Conservation (phyloP, 345 rosid genomes). For the Boechera retrofracta region DNA sequence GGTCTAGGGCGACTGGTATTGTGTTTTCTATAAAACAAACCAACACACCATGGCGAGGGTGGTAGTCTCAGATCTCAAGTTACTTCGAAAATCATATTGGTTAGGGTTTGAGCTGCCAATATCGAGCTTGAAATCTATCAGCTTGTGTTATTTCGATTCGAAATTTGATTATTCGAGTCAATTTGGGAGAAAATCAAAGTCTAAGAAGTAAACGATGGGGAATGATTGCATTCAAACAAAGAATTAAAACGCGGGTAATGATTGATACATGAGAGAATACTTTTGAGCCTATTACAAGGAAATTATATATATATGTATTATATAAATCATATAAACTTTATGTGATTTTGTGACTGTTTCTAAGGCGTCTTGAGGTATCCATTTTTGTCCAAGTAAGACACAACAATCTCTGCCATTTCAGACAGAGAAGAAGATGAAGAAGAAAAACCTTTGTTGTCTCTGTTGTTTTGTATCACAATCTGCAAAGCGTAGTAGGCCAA, state of each 20-base stretch:
- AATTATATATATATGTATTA: background rate
- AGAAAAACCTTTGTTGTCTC: conserved; percentile 31
- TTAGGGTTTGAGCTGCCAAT: no score
- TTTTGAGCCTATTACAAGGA: conserved; percentile 25
- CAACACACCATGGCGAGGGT: no score
- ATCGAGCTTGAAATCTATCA: no score
- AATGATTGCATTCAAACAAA: background rate
- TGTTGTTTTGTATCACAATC: conserved; percentile 61
- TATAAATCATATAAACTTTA: background rate
- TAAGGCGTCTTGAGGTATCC: conserved; percentile 64
- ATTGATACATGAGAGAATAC: conserved; percentile 9
- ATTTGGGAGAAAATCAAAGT: no score
- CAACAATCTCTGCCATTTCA: conserved; percentile 72
- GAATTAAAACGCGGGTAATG: background rate
- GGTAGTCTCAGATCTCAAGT: no score
- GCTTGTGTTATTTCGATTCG: no score
- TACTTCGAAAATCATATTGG: no score
- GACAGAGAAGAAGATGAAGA: conserved; percentile 52
- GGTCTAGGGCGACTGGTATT: no score
- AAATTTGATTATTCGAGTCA: no score
- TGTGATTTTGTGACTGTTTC: conserved; percentile 4
- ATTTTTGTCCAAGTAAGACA: conserved; percentile 66
- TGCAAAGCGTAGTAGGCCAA: conserved; percentile 41
- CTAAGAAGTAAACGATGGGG: no score
- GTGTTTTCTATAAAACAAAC: no score